Percentiles rank a stretch among this genome's conserved stretches.
phyloP scores from a whole-genome alignment of 106 monocot species.

The Hemerocallis citrina region DNA sequence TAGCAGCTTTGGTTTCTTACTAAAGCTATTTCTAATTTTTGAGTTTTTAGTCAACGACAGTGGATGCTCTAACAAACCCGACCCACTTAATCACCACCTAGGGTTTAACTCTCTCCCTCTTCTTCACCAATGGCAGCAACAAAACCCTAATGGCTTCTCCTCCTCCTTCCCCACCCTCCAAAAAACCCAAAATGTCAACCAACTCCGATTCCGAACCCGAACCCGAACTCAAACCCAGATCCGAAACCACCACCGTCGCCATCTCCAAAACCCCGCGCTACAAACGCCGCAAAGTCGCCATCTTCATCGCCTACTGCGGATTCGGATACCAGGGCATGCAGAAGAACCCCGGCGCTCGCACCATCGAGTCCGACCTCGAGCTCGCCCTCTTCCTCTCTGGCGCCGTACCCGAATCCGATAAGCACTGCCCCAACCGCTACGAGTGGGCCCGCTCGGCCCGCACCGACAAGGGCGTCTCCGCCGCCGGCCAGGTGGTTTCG shows the following conservation, averaged over 20 bases:
- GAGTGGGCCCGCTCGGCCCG: conserved; percentile 94
- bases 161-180: conserved; percentile 43
- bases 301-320: conserved; percentile 82
- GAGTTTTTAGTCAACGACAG: too few relatives aligned
- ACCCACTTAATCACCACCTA: too few relatives aligned
- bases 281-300: conserved; percentile 88
- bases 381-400: conserved; percentile 78
- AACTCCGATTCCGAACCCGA: conserved; percentile 15
- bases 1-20: too few relatives aligned
- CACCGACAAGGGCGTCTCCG: conserved; percentile 94
- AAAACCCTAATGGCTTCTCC: conserved; percentile 45
- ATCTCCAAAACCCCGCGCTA: conserved; percentile 19
- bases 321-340: conserved; percentile 98
- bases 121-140: too few relatives aligned
- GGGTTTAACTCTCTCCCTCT: too few relatives aligned
- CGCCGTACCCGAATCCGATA: conserved; percentile 67
- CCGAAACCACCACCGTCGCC: neutral
- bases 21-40: too few relatives aligned
- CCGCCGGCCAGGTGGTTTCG: conserved; percentile 86
- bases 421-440: conserved; percentile 57
- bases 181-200: conserved; percentile 57
- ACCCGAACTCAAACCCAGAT: conserved; percentile 3
- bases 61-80: too few relatives aligned
- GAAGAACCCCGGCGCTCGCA: conserved; percentile 94
- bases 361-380: conserved; percentile 90